Evolutionary conservation across 176 grass and related monocot species (phyloP).

Genomic region (Thinopyrum elongatum): DNA sequence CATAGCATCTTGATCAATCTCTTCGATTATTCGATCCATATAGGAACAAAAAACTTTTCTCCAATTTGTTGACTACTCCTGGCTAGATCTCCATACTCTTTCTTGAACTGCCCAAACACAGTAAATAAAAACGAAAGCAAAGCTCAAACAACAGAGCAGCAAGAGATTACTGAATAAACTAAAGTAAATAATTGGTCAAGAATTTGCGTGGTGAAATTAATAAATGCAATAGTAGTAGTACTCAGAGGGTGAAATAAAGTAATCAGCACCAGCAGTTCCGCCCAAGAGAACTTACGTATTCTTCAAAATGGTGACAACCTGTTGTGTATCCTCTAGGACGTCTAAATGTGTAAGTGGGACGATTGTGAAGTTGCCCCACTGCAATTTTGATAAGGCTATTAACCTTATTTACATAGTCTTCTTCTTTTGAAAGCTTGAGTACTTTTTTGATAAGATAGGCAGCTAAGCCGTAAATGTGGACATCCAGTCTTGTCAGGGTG

Average conservation of each 20-base stretch:
- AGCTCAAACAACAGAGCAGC: not conserved
- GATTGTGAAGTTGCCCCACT: not conserved
- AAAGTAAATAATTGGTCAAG: too few relatives aligned
- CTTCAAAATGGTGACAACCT: not conserved
- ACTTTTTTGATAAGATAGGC: too few relatives aligned
- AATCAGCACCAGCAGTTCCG: not conserved
- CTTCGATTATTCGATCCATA: not conserved
- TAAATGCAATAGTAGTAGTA: not conserved
- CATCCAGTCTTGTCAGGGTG: not conserved
- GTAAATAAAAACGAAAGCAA: not conserved
- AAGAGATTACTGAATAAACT: not conserved
- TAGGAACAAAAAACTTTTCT: not conserved
- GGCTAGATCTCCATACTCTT: not conserved
- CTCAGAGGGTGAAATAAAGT: not conserved
- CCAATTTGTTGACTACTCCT: too few relatives aligned
- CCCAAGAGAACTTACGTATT: not conserved
- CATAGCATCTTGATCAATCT: not conserved
- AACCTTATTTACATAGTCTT: too few relatives aligned
- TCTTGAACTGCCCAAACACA: not conserved
- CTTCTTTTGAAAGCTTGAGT: too few relatives aligned
- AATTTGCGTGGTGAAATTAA: too few relatives aligned
- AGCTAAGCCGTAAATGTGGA: too few relatives aligned
- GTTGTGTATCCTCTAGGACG: not conserved
- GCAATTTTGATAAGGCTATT: not conserved
- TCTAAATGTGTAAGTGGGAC: not conserved